Evolutionary conservation across 129 eudicot species (phyloP).

Genomic region (Cynara cardunculus): DNA sequence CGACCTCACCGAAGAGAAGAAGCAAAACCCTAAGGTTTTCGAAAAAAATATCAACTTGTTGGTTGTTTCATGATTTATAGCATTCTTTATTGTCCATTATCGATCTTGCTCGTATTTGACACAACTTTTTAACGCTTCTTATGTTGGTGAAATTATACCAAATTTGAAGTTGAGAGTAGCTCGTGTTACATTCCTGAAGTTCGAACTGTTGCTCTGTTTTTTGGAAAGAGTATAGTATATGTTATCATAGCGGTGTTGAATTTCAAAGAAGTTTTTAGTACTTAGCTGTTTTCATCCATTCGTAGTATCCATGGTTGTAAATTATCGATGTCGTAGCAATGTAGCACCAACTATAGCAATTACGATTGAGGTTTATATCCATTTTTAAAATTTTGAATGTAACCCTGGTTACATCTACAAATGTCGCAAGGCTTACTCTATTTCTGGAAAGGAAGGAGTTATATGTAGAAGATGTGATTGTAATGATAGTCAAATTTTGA

Average conservation of each 20-base stretch:
- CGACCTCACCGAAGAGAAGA: constrained; percentile 29
- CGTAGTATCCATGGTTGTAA: background rate
- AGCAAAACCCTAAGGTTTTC: constrained; percentile 70
- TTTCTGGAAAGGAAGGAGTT: background rate
- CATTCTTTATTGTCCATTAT: background rate
- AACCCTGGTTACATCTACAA: background rate
- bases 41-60: background rate
- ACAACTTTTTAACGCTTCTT: background rate
- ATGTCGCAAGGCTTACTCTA: background rate
- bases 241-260: background rate
- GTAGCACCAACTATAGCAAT: background rate
- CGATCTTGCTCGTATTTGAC: background rate
- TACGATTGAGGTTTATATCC: background rate
- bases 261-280: background rate
- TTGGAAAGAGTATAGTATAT: background rate
- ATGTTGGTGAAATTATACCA: background rate
- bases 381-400: background rate
- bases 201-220: background rate
- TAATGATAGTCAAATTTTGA: background rate
- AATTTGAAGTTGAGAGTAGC: background rate
- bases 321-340: background rate
- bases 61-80: background rate
- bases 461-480: background rate
- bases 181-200: background rate
- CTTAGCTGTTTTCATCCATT: background rate